These are phyloP conservation scores for Hypoxylon fragiforme DNA, from an alignment of 495 filamentous ascomycete genomes.

Conservation along the genomic window DNA sequence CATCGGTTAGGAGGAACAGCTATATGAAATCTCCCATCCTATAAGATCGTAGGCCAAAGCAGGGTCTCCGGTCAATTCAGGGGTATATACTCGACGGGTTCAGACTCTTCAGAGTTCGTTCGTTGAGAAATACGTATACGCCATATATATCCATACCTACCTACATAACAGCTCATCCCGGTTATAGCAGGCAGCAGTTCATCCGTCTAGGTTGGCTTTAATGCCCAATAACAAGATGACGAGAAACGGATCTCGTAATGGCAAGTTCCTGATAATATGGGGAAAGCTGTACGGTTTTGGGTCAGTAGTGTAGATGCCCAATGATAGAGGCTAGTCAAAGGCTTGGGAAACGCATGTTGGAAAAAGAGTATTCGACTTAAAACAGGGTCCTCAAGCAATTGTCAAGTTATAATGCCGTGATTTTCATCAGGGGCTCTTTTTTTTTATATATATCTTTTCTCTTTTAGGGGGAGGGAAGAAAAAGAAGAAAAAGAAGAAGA, in stretches of 20 bases:
- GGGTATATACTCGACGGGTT: slow-evolving; percentile 11
- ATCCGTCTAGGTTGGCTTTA: too few species aligned
- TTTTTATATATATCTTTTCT: not conserved
- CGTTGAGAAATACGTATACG: too few species aligned
- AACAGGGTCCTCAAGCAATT: too few species aligned
- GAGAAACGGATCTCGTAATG: slow-evolving; percentile 1
- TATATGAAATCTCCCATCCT: slow-evolving; percentile 11
- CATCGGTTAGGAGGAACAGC: not conserved
- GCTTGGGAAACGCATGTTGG: too few species aligned
- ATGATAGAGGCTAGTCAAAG: slow-evolving; percentile 8
- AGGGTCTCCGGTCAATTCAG: slow-evolving; percentile 3
- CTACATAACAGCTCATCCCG: slow-evolving; percentile 1
- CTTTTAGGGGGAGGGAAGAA: too few species aligned
- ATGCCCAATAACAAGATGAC: slow-evolving; percentile 19
- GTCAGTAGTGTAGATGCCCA: slow-evolving; percentile 1
- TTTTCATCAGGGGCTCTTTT: too few species aligned
- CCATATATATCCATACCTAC: too few species aligned
- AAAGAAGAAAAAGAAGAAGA: too few species aligned
- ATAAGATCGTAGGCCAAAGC: slow-evolving; percentile 2
- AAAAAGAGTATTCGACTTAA: not conserved
- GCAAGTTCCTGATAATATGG: slow-evolving; percentile 27
- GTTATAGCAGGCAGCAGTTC: not conserved
- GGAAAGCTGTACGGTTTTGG: too few species aligned
- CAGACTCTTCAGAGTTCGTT: too few species aligned
- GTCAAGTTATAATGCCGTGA: slow-evolving; percentile 9